Base-by-base conservation (phyloP, 2,329 filamentous ascomycete species). In the Xylariaceae sp. region DNA sequence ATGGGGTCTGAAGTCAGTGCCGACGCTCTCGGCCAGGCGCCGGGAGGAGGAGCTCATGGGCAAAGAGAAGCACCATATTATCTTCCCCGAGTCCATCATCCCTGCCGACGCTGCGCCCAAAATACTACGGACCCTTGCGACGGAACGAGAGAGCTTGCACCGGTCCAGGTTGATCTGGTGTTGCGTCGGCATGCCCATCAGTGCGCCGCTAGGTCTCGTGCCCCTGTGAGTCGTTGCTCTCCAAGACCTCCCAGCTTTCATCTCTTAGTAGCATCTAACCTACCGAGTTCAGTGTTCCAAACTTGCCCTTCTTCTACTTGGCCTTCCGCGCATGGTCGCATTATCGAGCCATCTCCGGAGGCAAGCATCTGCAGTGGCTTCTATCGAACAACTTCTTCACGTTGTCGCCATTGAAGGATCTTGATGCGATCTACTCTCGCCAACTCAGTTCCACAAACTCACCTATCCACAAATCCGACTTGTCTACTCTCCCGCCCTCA, bases 241-340 rank as follows among this genome's bases (percentile, higher is more conserved):
- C 49, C 5, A 8, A 42, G 37, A n/a, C 48, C 17, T 37, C 11
- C 17, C 9, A 42, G 11, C 9, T 13, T 30, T 13, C 23, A 13
- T 13, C 23, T 48, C 37, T n/a, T 13, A 3, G 49, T 15, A 30
- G 5, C 51, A 51, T 58, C 64, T 72, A 57, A 69, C 53, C 9
- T 50, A 3, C 18, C 13, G 50, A 18, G 17, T 50, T 10, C 39
- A 95, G 90, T 63, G 82, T 97, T 64, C 92, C 93, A 42, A 97
- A 99, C 72, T 79, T 99, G 10, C 94, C 94, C 15, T 97, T 97
- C 79, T 97, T 97, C 79, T 99, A 97, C 74, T 83, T 97, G 47
- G 85, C 84, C 15, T 99, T 95, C 77, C 84, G 94, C 64, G 88
- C 91, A 30, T 97, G 89, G 88, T 95, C 90, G 17, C 91, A 96